Evolutionary conservation across 768 basidiomycete species (phyloP), one percentile per base, ranked within the genome.

Genomic region (Lactarius hengduanensis): DNA sequence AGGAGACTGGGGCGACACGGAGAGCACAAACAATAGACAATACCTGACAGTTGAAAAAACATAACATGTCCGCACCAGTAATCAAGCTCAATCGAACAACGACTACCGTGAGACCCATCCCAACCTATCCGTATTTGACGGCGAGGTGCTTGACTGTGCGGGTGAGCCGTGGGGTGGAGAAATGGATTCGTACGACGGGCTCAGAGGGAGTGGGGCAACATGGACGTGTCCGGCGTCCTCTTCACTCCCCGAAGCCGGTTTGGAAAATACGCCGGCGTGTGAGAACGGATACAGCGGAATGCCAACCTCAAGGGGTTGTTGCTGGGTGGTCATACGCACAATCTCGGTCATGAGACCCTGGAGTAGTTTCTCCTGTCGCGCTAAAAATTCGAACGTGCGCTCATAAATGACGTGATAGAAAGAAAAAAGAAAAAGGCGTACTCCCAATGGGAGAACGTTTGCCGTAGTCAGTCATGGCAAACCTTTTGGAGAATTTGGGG

Each of bases 271-370:
- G 16, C 84, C 81, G 59, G 82, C 77, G 70, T 86, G 85, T n/a
- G 91, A 92, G 74, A 92, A 92, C 4, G 89, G 89, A 78, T 89
- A 92, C 53, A 92, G 80, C 13, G 91, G 91, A 20, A 93, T 82
- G 38, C 89, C 89, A 64, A 92, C 88, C 74, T 91, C 86, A 40
- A 93, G 80, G 20, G 92, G 91, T 70, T 86, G 85, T 73, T 89
- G 87, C 75, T 93, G 91, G 15, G 82, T 86, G 20, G 92, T 94
- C 81, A 92, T 85, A 63, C 87, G 82, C 40, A 94, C 86, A 66
- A 94, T 93, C 73, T 93, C 92, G 56, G 84, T 80, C 92, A 94
- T 93, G 43, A 93, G 80, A 4, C 88, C 90, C 72, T 92, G 92
- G 18, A 94, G 79, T 26, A 94, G 78, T 69, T 84, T 84, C 75